A percentile compares a stretch with the other conserved stretches of the same genome.
Evolutionary conservation across 225 moss, liverwort and hornwort genomes (phyloP).

Genomic region (Asterella californica): DNA sequence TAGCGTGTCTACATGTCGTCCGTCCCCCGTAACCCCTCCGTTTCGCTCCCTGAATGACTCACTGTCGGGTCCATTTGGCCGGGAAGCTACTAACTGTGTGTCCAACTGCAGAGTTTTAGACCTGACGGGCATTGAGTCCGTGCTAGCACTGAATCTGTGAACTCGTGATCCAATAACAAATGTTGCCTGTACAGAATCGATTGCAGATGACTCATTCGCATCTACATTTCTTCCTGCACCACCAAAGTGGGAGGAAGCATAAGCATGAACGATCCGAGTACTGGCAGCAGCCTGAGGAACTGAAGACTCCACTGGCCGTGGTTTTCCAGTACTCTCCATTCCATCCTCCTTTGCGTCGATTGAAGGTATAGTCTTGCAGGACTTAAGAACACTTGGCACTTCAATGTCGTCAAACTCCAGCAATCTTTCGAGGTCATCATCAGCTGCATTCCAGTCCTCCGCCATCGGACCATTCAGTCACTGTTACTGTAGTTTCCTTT

Average conservation of each 20-base stretch:
- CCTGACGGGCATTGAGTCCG: neutral
- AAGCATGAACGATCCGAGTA: neutral
- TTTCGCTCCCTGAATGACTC: too few relatives aligned
- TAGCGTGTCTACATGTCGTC: neutral
- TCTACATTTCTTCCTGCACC: too few relatives aligned
- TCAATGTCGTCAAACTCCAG: constrained; percentile 34
- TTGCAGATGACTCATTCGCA: neutral
- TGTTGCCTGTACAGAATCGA: neutral
- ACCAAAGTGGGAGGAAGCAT: neutral
- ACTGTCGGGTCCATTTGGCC: neutral
- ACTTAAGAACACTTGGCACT: neutral
- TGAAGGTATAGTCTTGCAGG: neutral
- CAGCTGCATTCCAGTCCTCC: constrained; percentile 13
- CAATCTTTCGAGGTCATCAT: constrained; percentile 37
- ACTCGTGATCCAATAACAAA: neutral
- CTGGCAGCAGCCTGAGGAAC: neutral
- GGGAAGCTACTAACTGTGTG: neutral
- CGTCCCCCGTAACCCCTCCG: neutral
- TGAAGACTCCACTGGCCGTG: neutral
- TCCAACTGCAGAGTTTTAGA: neutral
- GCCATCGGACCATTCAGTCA: constrained; percentile 15
- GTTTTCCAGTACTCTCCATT: neutral
- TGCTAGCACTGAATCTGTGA: neutral
- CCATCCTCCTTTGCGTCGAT: neutral
- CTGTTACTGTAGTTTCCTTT: neutral